Percentiles rank a stretch among this genome's conserved stretches.
Evolutionary conservation across 2,329 filamentous ascomycete species (phyloP).

Genomic region (Monosporascus ibericus): DNA sequence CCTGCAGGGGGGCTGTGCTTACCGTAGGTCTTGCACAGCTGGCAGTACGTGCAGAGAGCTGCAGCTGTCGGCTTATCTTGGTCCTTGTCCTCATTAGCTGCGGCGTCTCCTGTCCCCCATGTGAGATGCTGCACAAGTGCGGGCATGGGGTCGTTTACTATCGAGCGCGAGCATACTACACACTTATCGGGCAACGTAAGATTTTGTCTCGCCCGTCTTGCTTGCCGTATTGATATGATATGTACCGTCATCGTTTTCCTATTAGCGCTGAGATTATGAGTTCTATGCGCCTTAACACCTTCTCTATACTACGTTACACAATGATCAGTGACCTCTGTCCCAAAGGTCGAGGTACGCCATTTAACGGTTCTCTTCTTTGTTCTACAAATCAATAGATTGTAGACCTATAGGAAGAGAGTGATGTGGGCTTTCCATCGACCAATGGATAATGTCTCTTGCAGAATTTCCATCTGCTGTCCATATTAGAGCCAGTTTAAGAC

Average conservation of each 20-base stretch:
- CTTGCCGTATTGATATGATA: background rate
- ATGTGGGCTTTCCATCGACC: too few species aligned
- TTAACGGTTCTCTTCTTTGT: too few species aligned
- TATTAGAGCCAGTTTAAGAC: too few species aligned
- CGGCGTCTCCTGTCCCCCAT: background rate
- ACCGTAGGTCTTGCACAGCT: background rate
- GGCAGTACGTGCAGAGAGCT: background rate
- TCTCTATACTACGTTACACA: too few species aligned
- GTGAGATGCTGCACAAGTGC: background rate
- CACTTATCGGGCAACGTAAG: background rate
- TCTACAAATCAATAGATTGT: too few species aligned
- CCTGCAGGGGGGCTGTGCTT: background rate
- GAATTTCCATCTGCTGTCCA: too few species aligned
- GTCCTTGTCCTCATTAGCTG: background rate
- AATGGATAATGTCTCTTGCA: too few species aligned
- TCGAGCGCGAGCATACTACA: background rate
- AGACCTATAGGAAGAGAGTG: too few species aligned
- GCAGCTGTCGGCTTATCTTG: background rate
- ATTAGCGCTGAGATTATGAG: background rate
- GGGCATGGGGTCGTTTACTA: background rate
- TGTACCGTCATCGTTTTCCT: background rate
- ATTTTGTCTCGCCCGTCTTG: background rate
- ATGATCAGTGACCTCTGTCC: too few species aligned
- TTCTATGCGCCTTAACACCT: too few species aligned
- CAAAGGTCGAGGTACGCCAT: too few species aligned